Conservation (phyloP, 2,329 filamentous ascomycete genomes). For the Stagonosporopsis vannaccii region DNA sequence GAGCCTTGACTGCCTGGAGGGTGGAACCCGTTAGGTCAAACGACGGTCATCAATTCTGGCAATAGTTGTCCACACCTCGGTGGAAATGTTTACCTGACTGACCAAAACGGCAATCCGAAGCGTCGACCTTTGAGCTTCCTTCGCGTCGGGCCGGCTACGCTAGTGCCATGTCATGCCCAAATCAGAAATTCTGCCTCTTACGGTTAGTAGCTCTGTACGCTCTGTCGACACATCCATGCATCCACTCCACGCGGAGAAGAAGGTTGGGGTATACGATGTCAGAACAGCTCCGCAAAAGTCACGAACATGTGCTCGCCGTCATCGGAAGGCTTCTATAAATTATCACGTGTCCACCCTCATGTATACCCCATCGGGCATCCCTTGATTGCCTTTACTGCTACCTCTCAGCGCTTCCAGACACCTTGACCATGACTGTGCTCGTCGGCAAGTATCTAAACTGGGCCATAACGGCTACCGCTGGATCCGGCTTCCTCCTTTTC, state of each 20-base stretch:
- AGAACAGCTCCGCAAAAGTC: neutral
- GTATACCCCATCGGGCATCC: neutral
- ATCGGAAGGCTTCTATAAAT: neutral
- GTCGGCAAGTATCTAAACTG: neutral
- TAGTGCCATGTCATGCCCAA: neutral
- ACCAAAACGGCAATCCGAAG: neutral
- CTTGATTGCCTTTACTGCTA: neutral
- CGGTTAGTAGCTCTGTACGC: neutral
- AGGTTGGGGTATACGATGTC: neutral
- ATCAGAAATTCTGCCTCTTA: neutral
- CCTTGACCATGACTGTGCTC: neutral
- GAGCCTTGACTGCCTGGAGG: neutral
- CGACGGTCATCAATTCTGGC: neutral
- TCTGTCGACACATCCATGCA: neutral
- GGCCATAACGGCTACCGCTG: neutral
- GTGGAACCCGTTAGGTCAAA: neutral
- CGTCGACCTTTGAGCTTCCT: neutral
- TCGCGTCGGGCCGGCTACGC: neutral
- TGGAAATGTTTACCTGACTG: neutral
- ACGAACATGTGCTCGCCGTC: neutral
- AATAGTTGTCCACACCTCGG: neutral
- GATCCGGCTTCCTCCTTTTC: neutral
- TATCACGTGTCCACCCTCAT: neutral
- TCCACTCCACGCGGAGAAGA: neutral
- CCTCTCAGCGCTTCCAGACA: neutral